These are phyloP conservation scores for Linum trigynum DNA, from an alignment of 345 rosid genomes.

Conservation along the genomic window DNA sequence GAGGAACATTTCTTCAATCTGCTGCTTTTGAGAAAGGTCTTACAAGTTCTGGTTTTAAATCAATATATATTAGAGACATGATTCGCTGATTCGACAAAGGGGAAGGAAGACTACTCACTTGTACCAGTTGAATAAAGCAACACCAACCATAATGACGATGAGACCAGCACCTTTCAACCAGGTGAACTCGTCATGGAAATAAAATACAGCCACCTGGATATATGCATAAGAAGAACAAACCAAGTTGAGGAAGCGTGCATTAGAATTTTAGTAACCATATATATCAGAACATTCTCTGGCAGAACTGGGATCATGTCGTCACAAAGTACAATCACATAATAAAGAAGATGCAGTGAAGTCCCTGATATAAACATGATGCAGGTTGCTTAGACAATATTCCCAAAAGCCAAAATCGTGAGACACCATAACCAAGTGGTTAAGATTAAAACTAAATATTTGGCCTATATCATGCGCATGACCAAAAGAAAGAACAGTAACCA, in stretches of 20 bases:
- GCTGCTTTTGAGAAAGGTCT: background rate
- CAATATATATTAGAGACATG: background rate
- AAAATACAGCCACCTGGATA: slow-evolving; percentile 90
- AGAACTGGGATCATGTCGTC: background rate
- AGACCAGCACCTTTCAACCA: slow-evolving; percentile 95
- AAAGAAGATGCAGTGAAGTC: background rate
- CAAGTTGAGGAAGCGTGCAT: background rate
- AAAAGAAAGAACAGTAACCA: background rate
- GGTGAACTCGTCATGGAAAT: slow-evolving; percentile 88
- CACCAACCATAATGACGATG: slow-evolving; percentile 71
- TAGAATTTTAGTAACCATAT: background rate
- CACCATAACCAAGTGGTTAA: background rate
- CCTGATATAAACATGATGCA: background rate
- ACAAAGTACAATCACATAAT: background rate
- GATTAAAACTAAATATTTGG: background rate
- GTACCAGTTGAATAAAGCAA: slow-evolving; percentile 94
- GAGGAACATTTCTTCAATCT: background rate
- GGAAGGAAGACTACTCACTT: slow-evolving; percentile 53
- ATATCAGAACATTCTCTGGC: background rate
- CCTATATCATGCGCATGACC: slow-evolving; percentile 3
- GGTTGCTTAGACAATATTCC: background rate
- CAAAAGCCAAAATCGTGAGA: background rate
- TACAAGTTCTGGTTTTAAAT: background rate
- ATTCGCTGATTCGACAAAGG: background rate
- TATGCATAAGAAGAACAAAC: slow-evolving; percentile 3